Conservation (phyloP, 441 rosid genomes). For the Euphorbia corollata region DNA sequence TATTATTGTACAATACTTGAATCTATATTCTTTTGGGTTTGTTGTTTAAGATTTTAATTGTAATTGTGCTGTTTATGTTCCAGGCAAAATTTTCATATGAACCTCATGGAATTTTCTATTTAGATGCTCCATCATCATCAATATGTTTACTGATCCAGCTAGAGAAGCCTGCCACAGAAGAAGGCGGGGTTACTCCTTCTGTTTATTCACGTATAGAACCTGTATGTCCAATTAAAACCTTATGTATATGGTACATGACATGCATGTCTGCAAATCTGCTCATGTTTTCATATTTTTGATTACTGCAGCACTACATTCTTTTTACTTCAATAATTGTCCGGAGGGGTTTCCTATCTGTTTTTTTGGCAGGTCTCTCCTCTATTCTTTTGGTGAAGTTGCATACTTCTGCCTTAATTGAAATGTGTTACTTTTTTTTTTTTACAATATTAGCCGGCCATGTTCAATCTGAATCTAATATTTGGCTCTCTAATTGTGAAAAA, state of each 20-base stretch:
- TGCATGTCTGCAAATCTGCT: background rate
- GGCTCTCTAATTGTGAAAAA: background rate
- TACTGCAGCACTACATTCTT: background rate
- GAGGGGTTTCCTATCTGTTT: no score
- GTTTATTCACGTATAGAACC: constrained; percentile 99
- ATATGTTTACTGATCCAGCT: constrained; percentile 83
- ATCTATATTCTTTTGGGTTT: background rate
- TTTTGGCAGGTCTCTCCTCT: no score
- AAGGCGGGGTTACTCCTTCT: constrained; percentile 85
- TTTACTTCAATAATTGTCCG: no score
- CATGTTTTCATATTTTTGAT: background rate
- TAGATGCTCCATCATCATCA: constrained; percentile 93
- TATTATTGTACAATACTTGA: background rate
- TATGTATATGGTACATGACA: constrained; percentile 10
- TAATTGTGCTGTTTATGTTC: constrained; percentile 18
- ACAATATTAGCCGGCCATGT: background rate
- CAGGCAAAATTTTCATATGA: constrained; percentile 63
- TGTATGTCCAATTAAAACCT: constrained; percentile 44
- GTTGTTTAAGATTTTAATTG: background rate
- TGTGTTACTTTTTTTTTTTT: constrained; percentile 1
- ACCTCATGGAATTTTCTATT: constrained; percentile 76
- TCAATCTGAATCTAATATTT: background rate
- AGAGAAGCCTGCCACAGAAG: constrained; percentile 95
- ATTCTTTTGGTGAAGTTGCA: background rate
- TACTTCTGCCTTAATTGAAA: background rate